A percentile compares a stretch with the other conserved stretches of the same genome.
Conservation (phyloP, 805 yeast species). For the Ogataea dorogensis region DNA sequence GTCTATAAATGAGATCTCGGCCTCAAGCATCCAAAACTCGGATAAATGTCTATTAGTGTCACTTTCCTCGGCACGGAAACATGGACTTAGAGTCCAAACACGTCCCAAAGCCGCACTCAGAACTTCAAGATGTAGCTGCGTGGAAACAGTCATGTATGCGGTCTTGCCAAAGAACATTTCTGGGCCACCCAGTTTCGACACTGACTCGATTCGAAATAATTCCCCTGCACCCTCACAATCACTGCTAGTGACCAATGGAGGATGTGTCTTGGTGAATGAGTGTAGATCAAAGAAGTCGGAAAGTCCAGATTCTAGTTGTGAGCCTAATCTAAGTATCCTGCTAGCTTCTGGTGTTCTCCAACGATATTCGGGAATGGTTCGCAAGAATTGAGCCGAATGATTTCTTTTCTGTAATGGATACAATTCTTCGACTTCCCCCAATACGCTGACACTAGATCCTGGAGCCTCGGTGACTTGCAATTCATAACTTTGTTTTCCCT, state of each 20-base stretch:
- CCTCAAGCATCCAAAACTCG: constrained; percentile 98
- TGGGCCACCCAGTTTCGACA: constrained; percentile 20
- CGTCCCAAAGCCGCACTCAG: constrained; percentile 69
- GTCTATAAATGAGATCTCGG: constrained; percentile 71
- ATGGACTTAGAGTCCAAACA: constrained; percentile 88
- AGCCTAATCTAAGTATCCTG: constrained; percentile 69
- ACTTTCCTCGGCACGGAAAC: constrained; percentile 90
- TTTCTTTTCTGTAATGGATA: constrained; percentile 86
- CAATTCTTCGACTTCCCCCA: constrained; percentile 60
- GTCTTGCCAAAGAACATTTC: constrained; percentile 59
- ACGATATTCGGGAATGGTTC: constrained; percentile 74
- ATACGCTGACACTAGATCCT: constrained; percentile 36
- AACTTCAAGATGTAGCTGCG: constrained; percentile 88
- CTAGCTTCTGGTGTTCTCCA: constrained; percentile 69
- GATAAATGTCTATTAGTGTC: constrained; percentile 89
- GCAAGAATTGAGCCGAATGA: constrained; percentile 62
- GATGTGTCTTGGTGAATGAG: constrained; percentile 69
- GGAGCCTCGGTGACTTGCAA: constrained; percentile 38
- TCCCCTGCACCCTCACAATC: constrained; percentile 99
- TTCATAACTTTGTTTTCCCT: constrained; percentile 55
- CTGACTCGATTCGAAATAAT: constrained; percentile 56
- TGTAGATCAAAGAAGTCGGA: constrained; percentile 50
- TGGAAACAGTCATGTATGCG: constrained; percentile 81
- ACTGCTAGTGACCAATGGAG: constrained; percentile 83
- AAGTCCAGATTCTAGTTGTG: constrained; percentile 56